Base-by-base conservation (phyloP, 139 green algal genomes). In the Coelastrella sp. region DNA sequence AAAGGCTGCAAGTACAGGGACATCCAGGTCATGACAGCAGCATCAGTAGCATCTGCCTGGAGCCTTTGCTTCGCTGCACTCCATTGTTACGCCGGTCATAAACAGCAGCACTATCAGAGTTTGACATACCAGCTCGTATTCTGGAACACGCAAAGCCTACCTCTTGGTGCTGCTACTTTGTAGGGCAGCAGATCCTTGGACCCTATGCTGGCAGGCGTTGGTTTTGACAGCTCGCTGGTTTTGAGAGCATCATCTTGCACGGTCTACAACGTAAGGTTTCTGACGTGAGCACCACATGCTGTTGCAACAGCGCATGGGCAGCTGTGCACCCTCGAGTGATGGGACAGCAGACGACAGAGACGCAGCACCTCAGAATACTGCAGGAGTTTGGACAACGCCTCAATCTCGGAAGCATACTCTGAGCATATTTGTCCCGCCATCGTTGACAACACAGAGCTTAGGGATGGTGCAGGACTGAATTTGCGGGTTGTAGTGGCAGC, bases 151-250 rank as follows among this genome's bases (percentile, higher is more conserved):
- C 17, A 57, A 9, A 9, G 30, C 80, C 19, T 45, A 90, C 90
- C 85, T 85, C 89, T 88, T 37, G 88, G 86, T 13, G 85, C 62
- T 5, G 90, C 59, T 2, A 93, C 87, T 57, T 88, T 93, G 3
- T 92, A 88, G 41, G 89, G 66, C 15, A 92, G 72, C 48, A 93
- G 82, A 23, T 92, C 90, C 37, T 86, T 79, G 3, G 90, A 87
- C 2, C 90, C 90, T n/a, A 93, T 88, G 32, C 57, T 60, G 2
- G 81, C 88, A 30, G 88, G 90, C 6, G 79, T 91, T 8, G 53
- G 40, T 32, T 40, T 64, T 8, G 60, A 76, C 2, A 82, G 2
- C 1, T 82, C 75, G 27, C 35, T 30, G 2, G 53, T 38, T 3
- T 45, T 82, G 19, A 27, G 3, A 32, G 9, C 53, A 35, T 53